Evolutionary conservation across 371 early-diverging fungal species (phyloP).

Genomic region (Rhizopus delemar): DNA sequence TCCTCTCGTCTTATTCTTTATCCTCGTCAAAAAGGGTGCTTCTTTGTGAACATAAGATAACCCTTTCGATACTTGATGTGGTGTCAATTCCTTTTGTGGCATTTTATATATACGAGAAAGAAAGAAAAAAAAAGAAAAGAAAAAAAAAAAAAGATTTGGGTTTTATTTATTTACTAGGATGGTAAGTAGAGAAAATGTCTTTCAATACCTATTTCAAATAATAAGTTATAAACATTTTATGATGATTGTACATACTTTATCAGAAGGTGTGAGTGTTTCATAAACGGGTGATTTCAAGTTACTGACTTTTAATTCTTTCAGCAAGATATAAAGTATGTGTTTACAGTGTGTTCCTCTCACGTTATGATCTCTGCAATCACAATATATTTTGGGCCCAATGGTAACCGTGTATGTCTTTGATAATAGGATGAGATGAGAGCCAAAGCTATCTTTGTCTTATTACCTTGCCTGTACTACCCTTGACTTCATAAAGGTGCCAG

Average conservation of each 20-base stretch:
- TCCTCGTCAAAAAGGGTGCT: conserved; percentile 44
- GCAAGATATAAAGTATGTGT: conserved; percentile 20
- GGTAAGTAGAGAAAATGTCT: conserved; percentile 9
- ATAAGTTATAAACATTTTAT: background rate
- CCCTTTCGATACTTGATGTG: conserved; percentile 47
- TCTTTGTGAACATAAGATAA: conserved; percentile 51
- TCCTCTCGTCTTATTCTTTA: conserved; percentile 32
- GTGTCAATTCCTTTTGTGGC: conserved; percentile 41
- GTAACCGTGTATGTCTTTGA: conserved; percentile 9
- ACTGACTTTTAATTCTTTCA: conserved; percentile 8
- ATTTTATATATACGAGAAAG: conserved; percentile 1
- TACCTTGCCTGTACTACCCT: conserved; percentile 26
- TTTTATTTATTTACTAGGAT: conserved; percentile 8
- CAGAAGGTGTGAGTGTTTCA: conserved; percentile 11
- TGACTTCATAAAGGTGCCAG: conserved; percentile 7
- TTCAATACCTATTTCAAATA: conserved; percentile 4
- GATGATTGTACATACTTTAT: conserved; percentile 5
- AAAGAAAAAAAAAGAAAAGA: background rate
- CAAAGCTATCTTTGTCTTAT: background rate
- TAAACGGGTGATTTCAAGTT: conserved; percentile 8
- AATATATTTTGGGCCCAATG: conserved; percentile 19
- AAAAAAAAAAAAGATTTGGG: background rate
- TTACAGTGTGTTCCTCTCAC: conserved; percentile 20
- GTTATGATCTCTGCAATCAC: conserved; percentile 18
- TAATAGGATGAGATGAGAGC: background rate